phyloP scores from a whole-genome alignment of 78 protist species.

The Dictyostelium capitatum region DNA sequence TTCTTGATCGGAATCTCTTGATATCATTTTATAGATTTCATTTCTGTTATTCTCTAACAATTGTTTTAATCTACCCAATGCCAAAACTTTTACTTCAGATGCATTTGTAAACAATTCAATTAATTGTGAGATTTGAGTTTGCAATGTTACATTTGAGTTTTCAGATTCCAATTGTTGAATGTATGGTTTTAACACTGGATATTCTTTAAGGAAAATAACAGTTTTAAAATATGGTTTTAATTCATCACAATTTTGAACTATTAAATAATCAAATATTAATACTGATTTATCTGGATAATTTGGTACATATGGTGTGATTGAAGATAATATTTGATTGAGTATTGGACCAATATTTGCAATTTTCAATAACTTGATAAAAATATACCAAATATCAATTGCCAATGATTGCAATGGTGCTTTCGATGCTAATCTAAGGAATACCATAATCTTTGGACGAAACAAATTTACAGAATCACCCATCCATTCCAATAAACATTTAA shows the following conservation, averaged over 20 bases:
- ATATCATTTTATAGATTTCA: constrained; percentile 17
- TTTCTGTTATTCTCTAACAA: not conserved
- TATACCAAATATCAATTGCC: constrained; percentile 54
- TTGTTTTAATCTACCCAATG: constrained; percentile 21
- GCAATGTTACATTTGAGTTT: not conserved
- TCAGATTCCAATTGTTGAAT: not conserved
- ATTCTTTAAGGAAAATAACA: constrained; percentile 59
- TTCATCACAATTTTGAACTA: not conserved
- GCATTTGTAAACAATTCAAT: constrained; percentile 49
- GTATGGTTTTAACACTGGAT: not conserved
- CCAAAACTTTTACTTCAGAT: constrained; percentile 20
- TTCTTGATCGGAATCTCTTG: not conserved
- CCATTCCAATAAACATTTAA: constrained; percentile 5
- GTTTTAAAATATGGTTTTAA: constrained; percentile 38
- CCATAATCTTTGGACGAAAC: constrained; percentile 80
- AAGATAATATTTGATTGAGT: constrained; percentile 46
- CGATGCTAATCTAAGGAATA: constrained; percentile 44
- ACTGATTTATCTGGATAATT: not conserved
- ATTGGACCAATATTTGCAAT: constrained; percentile 53
- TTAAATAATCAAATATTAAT: constrained; percentile 47
- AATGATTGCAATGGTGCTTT: constrained; percentile 50
- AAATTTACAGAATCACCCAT: not conserved
- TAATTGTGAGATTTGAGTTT: not conserved
- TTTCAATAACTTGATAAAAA: constrained; percentile 43
- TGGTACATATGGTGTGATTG: constrained; percentile 15